phyloP scores from a whole-genome alignment of 192 early-diverging fungal species.

The Helicostylum pulchrum region DNA sequence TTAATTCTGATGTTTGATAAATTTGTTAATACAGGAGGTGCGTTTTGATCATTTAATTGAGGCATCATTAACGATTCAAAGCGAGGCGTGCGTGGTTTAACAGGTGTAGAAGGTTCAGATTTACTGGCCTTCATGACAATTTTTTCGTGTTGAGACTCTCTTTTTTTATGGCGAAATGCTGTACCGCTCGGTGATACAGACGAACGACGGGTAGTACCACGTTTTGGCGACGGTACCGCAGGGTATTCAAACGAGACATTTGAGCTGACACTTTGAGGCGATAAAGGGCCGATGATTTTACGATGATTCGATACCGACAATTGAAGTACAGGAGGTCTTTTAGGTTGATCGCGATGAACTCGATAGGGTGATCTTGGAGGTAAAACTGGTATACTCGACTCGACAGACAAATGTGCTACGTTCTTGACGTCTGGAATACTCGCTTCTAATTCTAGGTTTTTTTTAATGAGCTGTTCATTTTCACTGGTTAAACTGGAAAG shows the following conservation, averaged over 20 bases:
- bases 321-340: conserved; percentile 12
- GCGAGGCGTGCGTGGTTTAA: too few species aligned
- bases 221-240: background rate
- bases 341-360: conserved; percentile 1
- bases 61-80: too few species aligned
- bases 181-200: background rate
- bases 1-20: too few species aligned
- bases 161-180: too few species aligned
- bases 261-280: background rate
- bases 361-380: conserved; percentile 35
- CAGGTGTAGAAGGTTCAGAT: too few species aligned
- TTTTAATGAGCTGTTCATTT: conserved; percentile 34
- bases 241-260: background rate
- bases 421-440: background rate
- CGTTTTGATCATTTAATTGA: too few species aligned
- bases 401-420: background rate
- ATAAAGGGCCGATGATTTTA: background rate
- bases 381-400: conserved; percentile 15
- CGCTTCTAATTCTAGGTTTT: background rate
- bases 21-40: too few species aligned
- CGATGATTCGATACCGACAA: conserved; percentile 13
- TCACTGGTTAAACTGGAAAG: conserved; percentile 36
- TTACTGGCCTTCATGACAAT: background rate
- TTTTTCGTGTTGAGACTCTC: background rate
- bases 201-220: background rate